Conservation (phyloP, 2,329 filamentous ascomycete genomes). For the Aspergillus flavus region DNA sequence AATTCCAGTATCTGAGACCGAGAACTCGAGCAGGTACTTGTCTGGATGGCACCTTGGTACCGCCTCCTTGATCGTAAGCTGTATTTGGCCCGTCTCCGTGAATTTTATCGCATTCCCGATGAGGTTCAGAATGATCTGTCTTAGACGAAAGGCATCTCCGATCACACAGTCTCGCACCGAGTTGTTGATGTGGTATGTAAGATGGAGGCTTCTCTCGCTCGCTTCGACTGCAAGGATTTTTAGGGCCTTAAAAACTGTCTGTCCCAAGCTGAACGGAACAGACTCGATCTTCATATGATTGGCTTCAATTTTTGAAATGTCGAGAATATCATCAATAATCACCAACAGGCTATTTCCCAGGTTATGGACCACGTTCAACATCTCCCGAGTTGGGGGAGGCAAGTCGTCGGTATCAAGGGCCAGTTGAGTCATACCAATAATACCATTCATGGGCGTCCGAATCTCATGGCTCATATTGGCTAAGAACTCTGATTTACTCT, state of each 20-base stretch:
- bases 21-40: slow-evolving; percentile 93
- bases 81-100: slow-evolving; percentile 94
- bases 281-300: slow-evolving; percentile 98
- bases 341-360: slow-evolving; percentile 93
- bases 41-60: slow-evolving; percentile 68
- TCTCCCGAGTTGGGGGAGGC: slow-evolving; percentile 93
- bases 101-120: slow-evolving; percentile 99
- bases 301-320: slow-evolving; percentile 80
- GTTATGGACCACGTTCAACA: slow-evolving; percentile 98
- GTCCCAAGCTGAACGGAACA: slow-evolving; percentile 91
- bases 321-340: slow-evolving; percentile 82
- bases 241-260: slow-evolving; percentile 96
- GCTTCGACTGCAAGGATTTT: slow-evolving; percentile 97
- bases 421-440: slow-evolving; percentile 96
- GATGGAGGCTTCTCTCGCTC: slow-evolving; percentile 89
- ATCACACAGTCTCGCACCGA: slow-evolving; percentile 93
- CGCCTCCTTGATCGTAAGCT: slow-evolving; percentile 81
- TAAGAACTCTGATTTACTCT: slow-evolving; percentile 97
- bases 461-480: slow-evolving; percentile 99
- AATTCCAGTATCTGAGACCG: slow-evolving; percentile 96
- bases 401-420: slow-evolving; percentile 94
- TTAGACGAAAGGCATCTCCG: slow-evolving; percentile 91
- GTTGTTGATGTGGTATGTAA: slow-evolving; percentile 91
- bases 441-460: slow-evolving; percentile 94
- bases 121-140: slow-evolving; percentile 95